Evolutionary conservation across 352 stramenopile species (phyloP), one percentile per base, ranked within the genome.

Genomic region (Aphanomyces stellatus): DNA sequence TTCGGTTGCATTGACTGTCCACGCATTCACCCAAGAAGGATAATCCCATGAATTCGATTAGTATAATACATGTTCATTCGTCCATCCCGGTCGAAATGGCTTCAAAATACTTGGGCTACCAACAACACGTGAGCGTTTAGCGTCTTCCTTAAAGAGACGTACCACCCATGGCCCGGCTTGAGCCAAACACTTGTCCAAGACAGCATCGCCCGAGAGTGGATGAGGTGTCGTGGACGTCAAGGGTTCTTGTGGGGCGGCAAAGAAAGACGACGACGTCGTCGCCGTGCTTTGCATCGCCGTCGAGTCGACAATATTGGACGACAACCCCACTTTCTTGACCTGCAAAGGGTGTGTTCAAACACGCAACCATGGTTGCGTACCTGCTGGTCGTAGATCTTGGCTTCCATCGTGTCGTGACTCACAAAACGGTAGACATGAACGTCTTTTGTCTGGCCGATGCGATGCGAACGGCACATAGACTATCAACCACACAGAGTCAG

Each of bases 361-460:
- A 8, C 37, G 17, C 37, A 17, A 43, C 37, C n/a, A n/a, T n/a
- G n/a, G n/a, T n/a, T 75, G 15, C 22, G 30, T 28, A 69, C 71
- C 69, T 96, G 88, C 71, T 94, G 88, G 62, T 93, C 81, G 72
- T 94, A 95, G 62, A 96, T 95, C 75, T 91, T 95, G 31, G 90
- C 80, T 76, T 98, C 91, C 75, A 98, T 95, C 17, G 91, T 97
- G 19, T 88, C 90, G 19, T 87, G 90, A 57, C 88, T 91, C 40
- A 98, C 89, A 27, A 98, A 82, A n/a, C 90, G 74, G 68, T 98
- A 98, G 30, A 98, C 88, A 43, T 95, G 87, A 22, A 97, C 90
- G 22, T 81, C 81, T 71, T 96, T 97, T 3, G 72, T 76, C 67
- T 93, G 85, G 27, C 91, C 91, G 55, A 96, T 95, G 27, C 91